Base-by-base conservation (phyloP, 768 basidiomycete genomes). In the Multifurca ochricompacta region DNA sequence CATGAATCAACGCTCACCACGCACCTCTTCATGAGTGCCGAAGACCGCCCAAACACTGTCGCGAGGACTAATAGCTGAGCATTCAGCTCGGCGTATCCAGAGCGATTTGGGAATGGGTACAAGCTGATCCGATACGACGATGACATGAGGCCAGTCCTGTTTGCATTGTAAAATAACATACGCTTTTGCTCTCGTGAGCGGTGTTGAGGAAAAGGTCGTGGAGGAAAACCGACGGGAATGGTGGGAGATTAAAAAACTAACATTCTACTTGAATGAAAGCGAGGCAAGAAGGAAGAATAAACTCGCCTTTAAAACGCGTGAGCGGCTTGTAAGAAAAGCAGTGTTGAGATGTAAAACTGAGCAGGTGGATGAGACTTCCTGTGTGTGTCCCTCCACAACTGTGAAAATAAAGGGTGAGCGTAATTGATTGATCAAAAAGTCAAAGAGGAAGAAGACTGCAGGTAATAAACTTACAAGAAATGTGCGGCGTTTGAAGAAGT, bases 11-110 rank as follows among this genome's bases (percentile, higher is more conserved):
- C 82, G 63, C 56, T 83, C 82, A 71, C 83, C 80, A 59, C 82
- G 63, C 56, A 84, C 82, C 72, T 84, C 80, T 63, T 78, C 76
- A 59, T 85, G 83, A 0, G 76, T 74, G 56, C 66, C 66, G 67
- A 82, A 83, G 8, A 83, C 76, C 1, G 76, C 74, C 79, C 78
- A 84, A 10, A 79, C 68, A 13, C 71, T 69, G 43, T 75, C 70
- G 45, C 59, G 60, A 3, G 64, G 42, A 48, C 60, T 53, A 31
- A 62, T 10, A 11, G 27, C 48, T 21, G 19, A n/a, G n/a, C 21
- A 35, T 6, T 49, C 47, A 19, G 44, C 71, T 39, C 68, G 69
- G 25, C 74, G 47, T 6, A 71, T 66, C 81, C 81, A 83, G 65
- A 82, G 63, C 4, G 78, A 72, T 25, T 69, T 64, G 16, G 78